phyloP scores from a whole-genome alignment of 176 grass and related monocot species.

The Triticum monococcum region DNA sequence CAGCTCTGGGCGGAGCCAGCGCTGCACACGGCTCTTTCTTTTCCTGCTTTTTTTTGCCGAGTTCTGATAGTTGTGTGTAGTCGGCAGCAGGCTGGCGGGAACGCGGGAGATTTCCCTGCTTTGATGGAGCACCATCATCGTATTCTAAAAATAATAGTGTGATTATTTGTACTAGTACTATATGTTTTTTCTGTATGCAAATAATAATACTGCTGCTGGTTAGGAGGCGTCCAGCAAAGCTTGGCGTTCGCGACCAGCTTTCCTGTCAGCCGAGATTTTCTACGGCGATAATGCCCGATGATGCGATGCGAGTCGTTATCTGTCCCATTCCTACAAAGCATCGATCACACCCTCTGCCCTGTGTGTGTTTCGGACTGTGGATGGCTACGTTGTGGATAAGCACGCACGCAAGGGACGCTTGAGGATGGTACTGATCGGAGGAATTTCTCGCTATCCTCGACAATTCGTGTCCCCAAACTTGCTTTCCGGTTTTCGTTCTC shows the following conservation, averaged over 20 bases:
- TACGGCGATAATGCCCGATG: not conserved
- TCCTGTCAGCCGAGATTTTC: not conserved
- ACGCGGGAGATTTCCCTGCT: too few relatives aligned
- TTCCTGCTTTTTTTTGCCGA: not conserved
- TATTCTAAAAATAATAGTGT: not conserved
- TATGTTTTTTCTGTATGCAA: not conserved
- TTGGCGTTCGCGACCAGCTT: not conserved
- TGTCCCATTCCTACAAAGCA: conserved; percentile 19
- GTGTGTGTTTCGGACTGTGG: not conserved
- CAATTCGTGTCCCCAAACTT: too few relatives aligned
- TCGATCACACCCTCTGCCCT: not conserved
- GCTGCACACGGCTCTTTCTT: not conserved
- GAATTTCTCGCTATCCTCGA: not conserved
- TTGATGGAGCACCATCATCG: not conserved
- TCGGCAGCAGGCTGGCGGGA: too few relatives aligned
- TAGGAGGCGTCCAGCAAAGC: not conserved
- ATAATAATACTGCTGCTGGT: not conserved
- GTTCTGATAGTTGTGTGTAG: too few relatives aligned
- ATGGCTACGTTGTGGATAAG: not conserved
- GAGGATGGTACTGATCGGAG: not conserved
- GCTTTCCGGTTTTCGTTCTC: not conserved
- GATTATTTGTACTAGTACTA: not conserved
- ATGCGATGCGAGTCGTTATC: conserved; percentile 20
- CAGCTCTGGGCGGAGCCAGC: not conserved
- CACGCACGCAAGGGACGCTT: not conserved